These are phyloP conservation scores for Bipolaris cookei DNA, from an alignment of 2,329 filamentous ascomycete genomes.

Conservation along the genomic window DNA sequence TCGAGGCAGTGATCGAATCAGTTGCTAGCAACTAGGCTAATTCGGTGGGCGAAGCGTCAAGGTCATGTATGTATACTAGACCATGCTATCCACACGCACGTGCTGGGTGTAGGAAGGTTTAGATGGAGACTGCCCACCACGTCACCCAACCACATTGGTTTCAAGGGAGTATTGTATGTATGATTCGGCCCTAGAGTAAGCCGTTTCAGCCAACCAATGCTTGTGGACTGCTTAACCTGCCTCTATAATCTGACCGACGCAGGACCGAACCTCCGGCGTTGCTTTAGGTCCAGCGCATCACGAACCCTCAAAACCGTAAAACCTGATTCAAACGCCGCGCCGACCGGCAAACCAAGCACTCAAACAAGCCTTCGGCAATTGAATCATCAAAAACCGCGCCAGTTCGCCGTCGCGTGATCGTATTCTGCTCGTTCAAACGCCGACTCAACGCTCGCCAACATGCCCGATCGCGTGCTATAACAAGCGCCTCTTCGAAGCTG, in stretches of 20 bases:
- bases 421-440: neutral
- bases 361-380: neutral
- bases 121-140: neutral
- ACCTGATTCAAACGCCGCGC: neutral
- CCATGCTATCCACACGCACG: neutral
- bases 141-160: neutral
- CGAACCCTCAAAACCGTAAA: neutral
- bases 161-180: neutral
- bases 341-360: neutral
- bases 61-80: neutral
- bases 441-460: neutral
- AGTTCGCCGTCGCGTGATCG: neutral
- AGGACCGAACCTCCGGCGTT: slow-evolving; percentile 1
- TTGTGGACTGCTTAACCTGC: neutral
- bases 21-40: neutral
- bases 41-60: neutral
- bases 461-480: neutral
- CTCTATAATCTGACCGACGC: neutral
- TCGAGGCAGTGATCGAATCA: neutral
- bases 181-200: neutral
- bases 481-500: neutral
- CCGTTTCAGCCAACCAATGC: neutral
- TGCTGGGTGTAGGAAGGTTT: neutral
- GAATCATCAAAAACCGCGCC: neutral
- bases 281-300: neutral